A percentile compares a stretch with the other conserved stretches of the same genome.
Conservation (phyloP, 2,329 filamentous ascomycete genomes). For the Esteya vermicola region DNA sequence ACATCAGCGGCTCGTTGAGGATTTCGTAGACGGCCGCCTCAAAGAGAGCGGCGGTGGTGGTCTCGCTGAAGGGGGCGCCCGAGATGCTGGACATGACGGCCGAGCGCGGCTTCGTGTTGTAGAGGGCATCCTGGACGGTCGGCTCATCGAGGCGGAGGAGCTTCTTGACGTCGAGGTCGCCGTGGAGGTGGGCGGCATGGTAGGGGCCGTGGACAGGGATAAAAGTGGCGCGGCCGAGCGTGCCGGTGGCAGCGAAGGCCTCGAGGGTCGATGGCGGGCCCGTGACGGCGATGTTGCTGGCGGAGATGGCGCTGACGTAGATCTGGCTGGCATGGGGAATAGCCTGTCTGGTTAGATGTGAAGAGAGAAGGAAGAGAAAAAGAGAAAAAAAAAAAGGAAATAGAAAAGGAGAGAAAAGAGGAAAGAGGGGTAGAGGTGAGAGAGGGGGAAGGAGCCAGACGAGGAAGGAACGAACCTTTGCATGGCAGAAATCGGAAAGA, state of each 20-base stretch:
- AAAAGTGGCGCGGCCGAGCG: conserved; percentile 26
- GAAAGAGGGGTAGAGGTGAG: neutral
- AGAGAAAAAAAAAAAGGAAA: too few species aligned
- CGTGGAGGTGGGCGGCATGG: conserved; percentile 40
- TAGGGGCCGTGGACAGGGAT: conserved; percentile 43
- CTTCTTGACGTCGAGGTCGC: conserved; percentile 24
- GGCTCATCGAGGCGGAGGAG: conserved; percentile 30
- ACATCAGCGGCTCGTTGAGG: conserved; percentile 32
- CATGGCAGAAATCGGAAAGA: conserved; percentile 41
- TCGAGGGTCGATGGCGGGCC: conserved; percentile 36
- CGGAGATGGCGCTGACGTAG: conserved; percentile 39
- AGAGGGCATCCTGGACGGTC: conserved; percentile 22
- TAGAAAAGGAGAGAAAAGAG: neutral
- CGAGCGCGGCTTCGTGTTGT: conserved; percentile 27
- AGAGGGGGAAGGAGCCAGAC: too few species aligned
- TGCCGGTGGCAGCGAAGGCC: conserved; percentile 23
- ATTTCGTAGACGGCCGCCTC: conserved; percentile 31
- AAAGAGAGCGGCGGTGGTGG: conserved; percentile 26
- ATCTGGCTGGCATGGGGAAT: conserved; percentile 29
- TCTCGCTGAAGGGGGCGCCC: conserved; percentile 26
- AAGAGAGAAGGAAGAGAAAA: neutral
- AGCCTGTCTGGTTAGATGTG: neutral
- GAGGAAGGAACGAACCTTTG: conserved; percentile 28
- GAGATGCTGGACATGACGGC: conserved; percentile 36
- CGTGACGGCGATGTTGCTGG: conserved; percentile 35